phyloP scores from a whole-genome alignment of 306 rosid species.

The Vigna reflexopilosa region DNA sequence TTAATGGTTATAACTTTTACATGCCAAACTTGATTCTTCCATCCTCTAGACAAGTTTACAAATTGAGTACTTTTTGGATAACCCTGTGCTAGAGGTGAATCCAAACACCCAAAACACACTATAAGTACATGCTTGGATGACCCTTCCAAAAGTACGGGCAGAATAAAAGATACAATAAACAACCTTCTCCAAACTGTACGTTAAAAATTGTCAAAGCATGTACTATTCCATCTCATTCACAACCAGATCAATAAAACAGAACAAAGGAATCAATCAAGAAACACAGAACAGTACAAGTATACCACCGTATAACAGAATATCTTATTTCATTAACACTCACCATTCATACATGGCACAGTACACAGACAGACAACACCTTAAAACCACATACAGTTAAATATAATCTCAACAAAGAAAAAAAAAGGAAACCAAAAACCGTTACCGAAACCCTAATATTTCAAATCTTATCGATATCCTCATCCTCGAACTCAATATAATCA shows the following conservation, averaged over 20 bases:
- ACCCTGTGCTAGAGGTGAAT: no score
- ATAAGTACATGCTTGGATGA: neutral
- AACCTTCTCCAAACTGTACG: no score
- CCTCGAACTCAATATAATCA: slow-evolving; percentile 66
- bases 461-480: slow-evolving; percentile 67
- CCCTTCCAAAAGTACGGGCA: neutral
- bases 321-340: slow-evolving; percentile 8
- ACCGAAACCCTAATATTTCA: neutral
- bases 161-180: neutral
- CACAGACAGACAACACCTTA: neutral
- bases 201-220: neutral
- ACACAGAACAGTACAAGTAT: neutral
- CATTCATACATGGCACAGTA: neutral
- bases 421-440: no score
- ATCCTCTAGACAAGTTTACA: no score
- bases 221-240: neutral
- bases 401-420: neutral
- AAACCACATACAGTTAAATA: neutral
- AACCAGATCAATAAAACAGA: neutral
- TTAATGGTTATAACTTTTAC: no score
- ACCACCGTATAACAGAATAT: neutral
- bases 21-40: no score
- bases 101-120: no score
- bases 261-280: neutral
- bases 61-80: no score